Evolutionary conservation across 2,329 filamentous ascomycete genomes (phyloP).

Genomic region (Calonectria pteridis): DNA sequence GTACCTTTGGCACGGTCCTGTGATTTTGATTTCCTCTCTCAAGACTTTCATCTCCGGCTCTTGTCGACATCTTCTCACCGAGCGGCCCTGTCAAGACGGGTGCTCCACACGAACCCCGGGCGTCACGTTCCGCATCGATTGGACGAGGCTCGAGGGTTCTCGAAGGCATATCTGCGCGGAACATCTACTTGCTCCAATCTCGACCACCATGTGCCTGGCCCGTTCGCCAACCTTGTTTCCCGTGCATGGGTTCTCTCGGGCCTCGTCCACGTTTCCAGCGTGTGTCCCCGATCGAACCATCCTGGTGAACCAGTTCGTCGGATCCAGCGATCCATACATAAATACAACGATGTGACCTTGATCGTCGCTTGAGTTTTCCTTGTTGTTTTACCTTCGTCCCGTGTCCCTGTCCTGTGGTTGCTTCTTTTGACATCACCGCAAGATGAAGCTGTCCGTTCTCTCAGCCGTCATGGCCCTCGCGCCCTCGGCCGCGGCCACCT

Average conservation of each 20-base stretch:
- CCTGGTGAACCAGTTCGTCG: neutral
- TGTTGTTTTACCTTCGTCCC: neutral
- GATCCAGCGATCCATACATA: slow-evolving; percentile 11
- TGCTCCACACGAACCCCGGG: slow-evolving; percentile 28
- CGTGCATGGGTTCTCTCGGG: neutral
- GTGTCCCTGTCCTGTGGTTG: neutral
- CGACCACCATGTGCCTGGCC: neutral
- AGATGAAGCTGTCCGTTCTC: slow-evolving; percentile 50
- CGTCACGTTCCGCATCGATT: slow-evolving; percentile 48
- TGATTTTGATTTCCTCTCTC: slow-evolving; percentile 9
- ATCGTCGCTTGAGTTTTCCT: neutral
- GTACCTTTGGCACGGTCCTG: neutral
- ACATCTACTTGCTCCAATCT: neutral
- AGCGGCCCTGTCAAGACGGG: neutral
- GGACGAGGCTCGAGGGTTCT: slow-evolving; percentile 35
- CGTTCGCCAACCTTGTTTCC: neutral
- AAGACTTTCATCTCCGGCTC: slow-evolving; percentile 20
- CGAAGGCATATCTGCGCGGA: neutral
- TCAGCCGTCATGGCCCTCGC: slow-evolving; percentile 47
- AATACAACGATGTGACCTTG: neutral
- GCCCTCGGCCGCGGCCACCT: slow-evolving; percentile 45
- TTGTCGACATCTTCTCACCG: slow-evolving; percentile 34
- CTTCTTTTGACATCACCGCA: neutral
- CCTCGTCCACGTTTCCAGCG: neutral
- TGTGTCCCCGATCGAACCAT: neutral